Base-by-base conservation (phyloP, 2,329 filamentous ascomycete species). In the Aspergillus aculeatus region DNA sequence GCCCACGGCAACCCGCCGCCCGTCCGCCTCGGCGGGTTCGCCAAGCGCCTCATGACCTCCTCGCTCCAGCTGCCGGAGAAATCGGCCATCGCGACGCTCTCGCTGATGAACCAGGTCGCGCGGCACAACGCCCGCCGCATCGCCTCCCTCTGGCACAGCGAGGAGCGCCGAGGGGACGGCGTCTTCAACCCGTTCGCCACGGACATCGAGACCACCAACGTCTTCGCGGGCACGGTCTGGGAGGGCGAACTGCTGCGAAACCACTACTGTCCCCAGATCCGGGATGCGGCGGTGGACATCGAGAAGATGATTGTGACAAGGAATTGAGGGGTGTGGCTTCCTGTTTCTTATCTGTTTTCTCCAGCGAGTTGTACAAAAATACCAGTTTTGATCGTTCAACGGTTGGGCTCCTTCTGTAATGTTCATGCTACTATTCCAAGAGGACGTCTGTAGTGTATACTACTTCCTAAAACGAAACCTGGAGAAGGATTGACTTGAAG, bases 101-200 rank as follows among this genome's bases (percentile, higher is more conserved):
- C 88, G 2, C 81, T 99, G 29, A 77, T 98, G 48, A 85, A 85
- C 54, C 89, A 93, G 67, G 86, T 98, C 2, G 86, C 89, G 0
- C 91, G 90, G 75, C 88, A 88, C 2, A 92, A 99, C 73, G 88
- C 88, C 51, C 88, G 87, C 68, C 96, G 94, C 76, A 85, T 98
- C 48, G 85, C 85, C 41, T 86, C 89, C n/a, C 77, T 99, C 62
- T 99, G 95, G 94, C 88, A 96, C 69, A 96, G 92, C 0, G 94
- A 98, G 73, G 95, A 98, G 80, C 84, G 94, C 53, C 90, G 91
- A 73, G 94, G 94, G 6, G 94, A 98, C 73, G 95, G 95, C 2
- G 85, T 89, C 1, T 98, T 91, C 70, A 89, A 93, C 75, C 83
- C 92, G 0, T 75, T 89, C 48, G 86, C 87, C 49, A 83, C 84